These are phyloP conservation scores for Leptographium radiaticola DNA, from an alignment of 2,329 filamentous ascomycete genomes.

Conservation along the genomic window DNA sequence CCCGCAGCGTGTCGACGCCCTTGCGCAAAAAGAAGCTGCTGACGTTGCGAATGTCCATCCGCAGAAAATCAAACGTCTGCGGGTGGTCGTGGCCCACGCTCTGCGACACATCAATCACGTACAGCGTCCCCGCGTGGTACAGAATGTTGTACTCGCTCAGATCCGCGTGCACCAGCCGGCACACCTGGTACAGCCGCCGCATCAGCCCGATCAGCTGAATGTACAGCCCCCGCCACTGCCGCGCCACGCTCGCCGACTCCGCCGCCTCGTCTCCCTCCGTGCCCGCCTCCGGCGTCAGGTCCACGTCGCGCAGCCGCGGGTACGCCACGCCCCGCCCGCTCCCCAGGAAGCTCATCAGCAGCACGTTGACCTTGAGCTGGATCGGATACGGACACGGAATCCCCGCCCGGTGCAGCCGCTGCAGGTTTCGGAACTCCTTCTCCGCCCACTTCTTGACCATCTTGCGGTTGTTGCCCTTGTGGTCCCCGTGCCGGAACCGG, in stretches of 20 bases:
- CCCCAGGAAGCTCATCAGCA: slow-evolving; percentile 90
- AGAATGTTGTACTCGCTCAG: slow-evolving; percentile 96
- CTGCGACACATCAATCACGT: slow-evolving; percentile 95
- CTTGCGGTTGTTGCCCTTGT: slow-evolving; percentile 86
- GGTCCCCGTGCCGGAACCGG: slow-evolving; percentile 79
- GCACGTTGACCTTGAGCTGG: slow-evolving; percentile 79
- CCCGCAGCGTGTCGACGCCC: slow-evolving; percentile 67
- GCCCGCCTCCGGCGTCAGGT: slow-evolving; percentile 37
- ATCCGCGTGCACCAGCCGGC: slow-evolving; percentile 87
- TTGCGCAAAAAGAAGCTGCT: slow-evolving; percentile 84
- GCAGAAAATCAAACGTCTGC: slow-evolving; percentile 77
- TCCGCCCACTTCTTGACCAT: slow-evolving; percentile 99
- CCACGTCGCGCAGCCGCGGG: slow-evolving; percentile 78
- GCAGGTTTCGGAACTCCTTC: slow-evolving; percentile 92
- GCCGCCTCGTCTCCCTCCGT: slow-evolving; percentile 20
- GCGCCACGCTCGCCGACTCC: slow-evolving; percentile 10
- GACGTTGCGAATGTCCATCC: slow-evolving; percentile 98
- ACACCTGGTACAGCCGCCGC: slow-evolving; percentile 86
- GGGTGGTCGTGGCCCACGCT: slow-evolving; percentile 96
- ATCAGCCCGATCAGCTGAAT: slow-evolving; percentile 76
- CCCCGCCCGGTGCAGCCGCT: slow-evolving; percentile 67
- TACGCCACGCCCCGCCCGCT: slow-evolving; percentile 79
- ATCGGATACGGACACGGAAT: slow-evolving; percentile 88
- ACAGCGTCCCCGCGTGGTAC: slow-evolving; percentile 70
- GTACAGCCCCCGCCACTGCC: slow-evolving; percentile 69